Conservation (phyloP, 1,284 basidiomycete species). For the Trametes sp. region DNA sequence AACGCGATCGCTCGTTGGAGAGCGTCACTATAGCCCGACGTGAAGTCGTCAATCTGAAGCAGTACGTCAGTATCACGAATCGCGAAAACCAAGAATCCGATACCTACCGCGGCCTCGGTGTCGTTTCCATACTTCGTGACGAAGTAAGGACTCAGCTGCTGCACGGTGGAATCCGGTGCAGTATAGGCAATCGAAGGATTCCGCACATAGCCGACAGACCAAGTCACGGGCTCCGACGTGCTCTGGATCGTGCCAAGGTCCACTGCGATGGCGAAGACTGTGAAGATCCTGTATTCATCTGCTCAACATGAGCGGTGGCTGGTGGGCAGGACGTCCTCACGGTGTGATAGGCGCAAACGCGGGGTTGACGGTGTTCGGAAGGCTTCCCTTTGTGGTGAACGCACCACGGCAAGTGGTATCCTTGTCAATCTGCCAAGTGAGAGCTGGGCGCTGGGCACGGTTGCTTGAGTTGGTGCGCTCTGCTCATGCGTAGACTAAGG, state of each 20-base stretch:
- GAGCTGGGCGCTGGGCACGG: conserved; percentile 14
- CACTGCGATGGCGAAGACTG: conserved; percentile 32
- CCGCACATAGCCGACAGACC: conserved; percentile 36
- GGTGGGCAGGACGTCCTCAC: conserved; percentile 11
- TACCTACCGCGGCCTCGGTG: conserved; percentile 30
- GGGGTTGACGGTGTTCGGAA: conserved; percentile 12
- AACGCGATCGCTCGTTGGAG: conserved; percentile 33
- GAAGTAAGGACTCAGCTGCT: conserved; percentile 39
- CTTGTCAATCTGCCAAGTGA: conserved; percentile 30
- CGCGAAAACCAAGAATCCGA: too few relatives aligned
- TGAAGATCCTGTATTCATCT: conserved; percentile 23
- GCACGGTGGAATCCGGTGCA: conserved; percentile 16
- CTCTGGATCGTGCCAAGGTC: conserved; percentile 34
- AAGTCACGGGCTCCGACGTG: conserved; percentile 32
- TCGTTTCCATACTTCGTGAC: conserved; percentile 28
- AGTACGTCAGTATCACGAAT: not conserved
- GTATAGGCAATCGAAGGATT: conserved; percentile 36
- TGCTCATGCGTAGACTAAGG: not conserved
- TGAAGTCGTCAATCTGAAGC: conserved; percentile 38
- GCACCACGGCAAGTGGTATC: conserved; percentile 16
- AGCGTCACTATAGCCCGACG: conserved; percentile 36
- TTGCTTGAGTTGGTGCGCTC: not conserved
- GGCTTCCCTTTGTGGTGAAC: conserved; percentile 26
- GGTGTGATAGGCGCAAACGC: conserved; percentile 20
- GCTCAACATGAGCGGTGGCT: not conserved